These are phyloP conservation scores for Colletotrichum tamarilloi DNA, from an alignment of 2,329 filamentous ascomycete genomes.

Conservation along the genomic window DNA sequence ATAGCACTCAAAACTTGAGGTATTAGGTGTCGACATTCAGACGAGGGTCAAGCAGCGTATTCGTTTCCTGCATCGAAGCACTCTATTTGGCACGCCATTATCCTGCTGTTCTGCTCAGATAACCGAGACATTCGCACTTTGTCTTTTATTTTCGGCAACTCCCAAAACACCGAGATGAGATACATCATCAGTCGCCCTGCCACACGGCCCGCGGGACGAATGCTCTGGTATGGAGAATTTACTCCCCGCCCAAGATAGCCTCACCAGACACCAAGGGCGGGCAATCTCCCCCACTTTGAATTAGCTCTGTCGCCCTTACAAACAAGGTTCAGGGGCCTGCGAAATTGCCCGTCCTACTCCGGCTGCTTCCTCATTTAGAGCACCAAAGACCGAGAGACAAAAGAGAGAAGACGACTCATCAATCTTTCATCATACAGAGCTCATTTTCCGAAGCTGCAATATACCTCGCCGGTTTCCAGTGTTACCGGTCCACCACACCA, in stretches of 20 bases:
- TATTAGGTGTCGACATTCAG: conserved; percentile 15
- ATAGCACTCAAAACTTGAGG: background rate
- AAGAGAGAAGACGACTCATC: background rate
- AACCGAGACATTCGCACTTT: background rate
- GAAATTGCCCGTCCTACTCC: conserved; percentile 22
- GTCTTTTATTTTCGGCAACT: background rate
- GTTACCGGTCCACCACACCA: conserved; percentile 6
- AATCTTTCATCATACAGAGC: conserved; percentile 20
- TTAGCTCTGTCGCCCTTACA: conserved; percentile 7
- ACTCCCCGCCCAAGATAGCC: background rate
- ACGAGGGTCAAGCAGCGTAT: conserved; percentile 9
- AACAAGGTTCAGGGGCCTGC: conserved; percentile 27
- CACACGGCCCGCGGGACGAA: background rate
- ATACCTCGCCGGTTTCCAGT: conserved; percentile 13
- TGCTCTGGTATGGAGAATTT: background rate
- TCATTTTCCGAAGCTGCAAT: conserved; percentile 17
- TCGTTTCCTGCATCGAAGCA: conserved; percentile 25
- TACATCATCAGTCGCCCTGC: background rate
- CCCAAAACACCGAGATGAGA: conserved; percentile 8
- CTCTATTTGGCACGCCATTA: background rate
- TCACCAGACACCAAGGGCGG: conserved; percentile 9
- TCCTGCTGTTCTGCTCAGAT: background rate
- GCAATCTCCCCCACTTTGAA: conserved; percentile 14
- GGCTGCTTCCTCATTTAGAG: conserved; percentile 7
- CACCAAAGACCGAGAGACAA: background rate